A percentile compares a stretch with the other conserved stretches of the same genome.
These are phyloP conservation scores for Begonia loranthoides DNA, from an alignment of 306 rosid genomes.

Conservation along the genomic window DNA sequence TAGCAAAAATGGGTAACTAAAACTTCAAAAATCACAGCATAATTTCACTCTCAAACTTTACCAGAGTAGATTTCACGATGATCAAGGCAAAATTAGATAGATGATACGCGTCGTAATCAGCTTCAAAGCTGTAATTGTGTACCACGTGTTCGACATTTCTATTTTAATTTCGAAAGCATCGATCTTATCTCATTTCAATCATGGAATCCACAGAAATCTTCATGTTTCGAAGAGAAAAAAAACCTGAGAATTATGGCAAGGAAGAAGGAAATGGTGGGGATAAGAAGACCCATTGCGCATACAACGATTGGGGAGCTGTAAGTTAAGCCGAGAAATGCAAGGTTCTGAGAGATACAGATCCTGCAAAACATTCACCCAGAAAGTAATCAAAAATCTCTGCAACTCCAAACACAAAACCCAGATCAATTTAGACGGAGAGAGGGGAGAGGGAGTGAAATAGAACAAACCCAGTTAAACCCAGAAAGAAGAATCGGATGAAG, in stretches of 20 bases:
- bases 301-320: slow-evolving; percentile 72
- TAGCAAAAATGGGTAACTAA: too few relatives aligned
- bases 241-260: slow-evolving; percentile 52
- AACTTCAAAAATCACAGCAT: too few relatives aligned
- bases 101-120: too few relatives aligned
- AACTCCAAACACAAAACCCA: background rate
- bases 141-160: too few relatives aligned
- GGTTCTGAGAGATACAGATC: slow-evolving; percentile 51
- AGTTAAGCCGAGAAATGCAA: slow-evolving; percentile 46
- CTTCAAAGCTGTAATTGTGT: too few relatives aligned
- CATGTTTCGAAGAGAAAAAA: background rate
- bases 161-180: background rate
- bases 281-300: slow-evolving; percentile 56
- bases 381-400: background rate
- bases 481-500: slow-evolving; percentile 40
- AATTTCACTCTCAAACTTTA: too few relatives aligned
- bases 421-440: background rate
- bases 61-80: too few relatives aligned
- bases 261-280: slow-evolving; percentile 47
- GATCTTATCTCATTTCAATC: background rate
- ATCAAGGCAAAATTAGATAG: too few relatives aligned
- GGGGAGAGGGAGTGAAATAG: background rate
- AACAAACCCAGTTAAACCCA: slow-evolving; percentile 64
- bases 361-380: slow-evolving; percentile 20
- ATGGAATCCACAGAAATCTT: background rate